phyloP scores from a whole-genome alignment of 1,284 basidiomycete species.

The Cryptococcus maquisensis region DNA sequence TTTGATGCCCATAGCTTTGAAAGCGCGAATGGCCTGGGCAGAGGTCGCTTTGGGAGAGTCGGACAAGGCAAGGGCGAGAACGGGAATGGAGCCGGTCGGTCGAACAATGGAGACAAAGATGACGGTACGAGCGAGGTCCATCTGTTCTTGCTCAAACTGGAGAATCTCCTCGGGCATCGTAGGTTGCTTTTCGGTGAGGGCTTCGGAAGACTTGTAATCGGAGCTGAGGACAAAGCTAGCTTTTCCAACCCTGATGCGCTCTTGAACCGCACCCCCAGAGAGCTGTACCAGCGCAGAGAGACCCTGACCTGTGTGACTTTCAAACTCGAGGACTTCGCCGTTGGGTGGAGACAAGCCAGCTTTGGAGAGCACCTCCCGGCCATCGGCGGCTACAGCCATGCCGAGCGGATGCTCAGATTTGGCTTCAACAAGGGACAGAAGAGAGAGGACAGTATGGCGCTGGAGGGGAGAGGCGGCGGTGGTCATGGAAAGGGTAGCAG shows the following conservation, averaged over 20 bases:
- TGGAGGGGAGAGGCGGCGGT: slow-evolving; percentile 44
- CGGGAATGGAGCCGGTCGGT: slow-evolving; percentile 51
- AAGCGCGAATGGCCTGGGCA: slow-evolving; percentile 68
- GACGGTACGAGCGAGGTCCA: slow-evolving; percentile 69
- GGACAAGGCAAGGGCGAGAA: slow-evolving; percentile 71
- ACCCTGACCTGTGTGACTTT: slow-evolving; percentile 84
- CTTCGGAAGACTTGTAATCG: slow-evolving; percentile 28
- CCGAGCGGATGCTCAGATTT: slow-evolving; percentile 95
- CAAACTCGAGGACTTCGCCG: slow-evolving; percentile 59
- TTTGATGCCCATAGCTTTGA: slow-evolving; percentile 80
- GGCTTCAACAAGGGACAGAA: slow-evolving; percentile 81
- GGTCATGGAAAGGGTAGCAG: slow-evolving; percentile 40
- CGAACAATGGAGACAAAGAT: slow-evolving; percentile 68
- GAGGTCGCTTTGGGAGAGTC: slow-evolving; percentile 81
- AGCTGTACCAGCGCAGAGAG: slow-evolving; percentile 66
- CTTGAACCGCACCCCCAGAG: slow-evolving; percentile 41
- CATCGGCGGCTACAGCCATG: slow-evolving; percentile 79
- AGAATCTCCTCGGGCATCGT: slow-evolving; percentile 58
- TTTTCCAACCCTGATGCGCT: slow-evolving; percentile 66
- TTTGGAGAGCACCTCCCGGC: slow-evolving; percentile 61
- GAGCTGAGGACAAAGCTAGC: slow-evolving; percentile 57
- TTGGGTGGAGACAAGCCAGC: slow-evolving; percentile 51
- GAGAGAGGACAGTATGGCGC: slow-evolving; percentile 65
- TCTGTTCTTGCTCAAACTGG: slow-evolving; percentile 64
- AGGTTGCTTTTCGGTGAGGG: slow-evolving; percentile 7